These are phyloP conservation scores for Candida pini DNA, from an alignment of 805 yeast species.

Conservation along the genomic window DNA sequence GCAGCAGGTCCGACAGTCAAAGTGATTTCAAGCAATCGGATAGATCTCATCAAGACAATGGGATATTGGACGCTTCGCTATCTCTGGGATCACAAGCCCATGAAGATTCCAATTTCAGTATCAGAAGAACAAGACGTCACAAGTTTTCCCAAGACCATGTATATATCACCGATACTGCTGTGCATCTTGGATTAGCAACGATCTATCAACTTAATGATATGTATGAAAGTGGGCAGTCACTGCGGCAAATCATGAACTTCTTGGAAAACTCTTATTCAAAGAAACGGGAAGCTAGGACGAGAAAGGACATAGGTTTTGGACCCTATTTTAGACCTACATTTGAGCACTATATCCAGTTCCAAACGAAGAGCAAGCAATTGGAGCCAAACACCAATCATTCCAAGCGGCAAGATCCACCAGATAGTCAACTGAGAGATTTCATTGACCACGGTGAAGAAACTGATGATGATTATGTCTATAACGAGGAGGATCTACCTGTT, in stretches of 20 bases:
- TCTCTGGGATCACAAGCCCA: neutral
- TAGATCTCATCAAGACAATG: neutral
- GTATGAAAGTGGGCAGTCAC: constrained; percentile 25
- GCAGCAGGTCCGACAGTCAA: no score
- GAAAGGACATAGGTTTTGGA: constrained; percentile 25
- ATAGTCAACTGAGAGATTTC: constrained; percentile 10
- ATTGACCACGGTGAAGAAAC: constrained; percentile 12
- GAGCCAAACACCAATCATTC: neutral
- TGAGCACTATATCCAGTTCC: constrained; percentile 16
- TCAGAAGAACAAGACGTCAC: constrained; percentile 23
- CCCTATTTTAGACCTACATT: constrained; percentile 24
- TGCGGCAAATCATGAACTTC: constrained; percentile 21
- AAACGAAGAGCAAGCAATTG: constrained; percentile 6
- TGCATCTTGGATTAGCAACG: constrained; percentile 27
- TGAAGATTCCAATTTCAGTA: neutral
- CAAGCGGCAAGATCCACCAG: constrained; percentile 2
- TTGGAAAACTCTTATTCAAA: constrained; percentile 22
- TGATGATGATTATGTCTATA: constrained; percentile 16
- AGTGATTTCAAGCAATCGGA: neutral
- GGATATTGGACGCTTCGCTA: neutral
- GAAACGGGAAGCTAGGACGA: constrained; percentile 19
- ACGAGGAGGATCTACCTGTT: constrained; percentile 10
- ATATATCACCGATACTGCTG: constrained; percentile 30
- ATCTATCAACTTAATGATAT: constrained; percentile 22
- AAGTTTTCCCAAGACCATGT: constrained; percentile 31